Percentiles rank a stretch among this genome's conserved stretches.
Evolutionary conservation across 176 grass and related monocot genomes (phyloP).

Genomic region (barley (Hordeum vulgare)): DNA sequence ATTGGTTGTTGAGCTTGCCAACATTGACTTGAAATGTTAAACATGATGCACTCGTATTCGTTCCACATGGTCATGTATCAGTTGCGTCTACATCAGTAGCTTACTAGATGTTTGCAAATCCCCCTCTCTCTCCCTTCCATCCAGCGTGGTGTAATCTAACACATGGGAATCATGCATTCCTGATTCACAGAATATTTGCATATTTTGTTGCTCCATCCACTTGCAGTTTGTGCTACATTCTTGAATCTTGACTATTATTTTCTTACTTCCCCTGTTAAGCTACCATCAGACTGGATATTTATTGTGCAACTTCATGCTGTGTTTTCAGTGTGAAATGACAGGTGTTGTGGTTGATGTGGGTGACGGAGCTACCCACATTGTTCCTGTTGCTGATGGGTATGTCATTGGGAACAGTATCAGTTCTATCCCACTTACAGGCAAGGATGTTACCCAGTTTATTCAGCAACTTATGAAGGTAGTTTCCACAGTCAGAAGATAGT

Average conservation of each 20-base stretch:
- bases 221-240: neutral
- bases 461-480: constrained; percentile 97
- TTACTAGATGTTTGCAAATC: neutral
- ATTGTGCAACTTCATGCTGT: constrained; percentile 39
- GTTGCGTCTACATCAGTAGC: neutral
- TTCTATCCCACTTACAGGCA: constrained; percentile 95
- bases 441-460: constrained; percentile 95
- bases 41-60: neutral
- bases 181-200: neutral
- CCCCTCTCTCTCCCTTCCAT: neutral
- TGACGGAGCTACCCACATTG: constrained; percentile 93
- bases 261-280: constrained; percentile 4
- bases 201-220: neutral
- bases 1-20: neutral
- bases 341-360: constrained; percentile 98
- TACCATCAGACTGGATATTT: constrained; percentile 8
- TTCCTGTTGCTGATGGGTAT: constrained; percentile 99
- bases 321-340: constrained; percentile 99
- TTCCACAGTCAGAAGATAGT: neutral
- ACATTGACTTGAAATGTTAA: neutral
- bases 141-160: neutral
- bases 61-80: neutral
- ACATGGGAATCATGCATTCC: neutral
- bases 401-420: constrained; percentile 95
- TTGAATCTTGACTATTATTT: neutral